Conservation (phyloP, 2,329 filamentous ascomycete genomes). For the Nemania sp. region DNA sequence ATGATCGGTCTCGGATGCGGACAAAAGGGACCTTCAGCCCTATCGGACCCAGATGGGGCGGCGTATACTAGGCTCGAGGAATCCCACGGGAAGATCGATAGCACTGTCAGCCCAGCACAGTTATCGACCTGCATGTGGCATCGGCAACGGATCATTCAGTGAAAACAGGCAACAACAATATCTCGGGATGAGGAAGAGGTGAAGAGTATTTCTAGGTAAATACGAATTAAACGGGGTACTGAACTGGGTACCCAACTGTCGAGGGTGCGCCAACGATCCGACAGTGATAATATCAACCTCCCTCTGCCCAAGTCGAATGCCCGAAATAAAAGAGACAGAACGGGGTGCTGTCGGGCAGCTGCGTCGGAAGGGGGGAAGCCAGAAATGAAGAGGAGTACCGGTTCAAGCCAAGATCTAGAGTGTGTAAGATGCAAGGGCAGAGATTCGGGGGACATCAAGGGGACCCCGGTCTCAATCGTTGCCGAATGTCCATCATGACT, state of each 20-base stretch:
- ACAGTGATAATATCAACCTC: constrained; percentile 14
- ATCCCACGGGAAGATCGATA: constrained; percentile 25
- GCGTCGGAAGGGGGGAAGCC: constrained; percentile 36
- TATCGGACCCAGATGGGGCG: constrained; percentile 36
- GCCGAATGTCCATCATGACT: constrained; percentile 31
- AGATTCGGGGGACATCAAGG: constrained; percentile 23
- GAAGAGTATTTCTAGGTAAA: constrained; percentile 6
- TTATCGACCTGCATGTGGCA: constrained; percentile 33
- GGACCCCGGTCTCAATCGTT: constrained; percentile 32
- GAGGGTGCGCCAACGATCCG: constrained; percentile 28
- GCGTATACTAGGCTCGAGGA: constrained; percentile 29
- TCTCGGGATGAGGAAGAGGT: constrained; percentile 2
- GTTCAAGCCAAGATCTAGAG: constrained; percentile 25
- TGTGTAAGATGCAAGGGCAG: constrained; percentile 34
- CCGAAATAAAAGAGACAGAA: constrained; percentile 26
- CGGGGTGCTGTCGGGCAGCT: constrained; percentile 27
- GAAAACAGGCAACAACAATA: neutral
- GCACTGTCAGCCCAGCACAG: constrained; percentile 29
- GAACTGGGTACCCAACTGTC: neutral
- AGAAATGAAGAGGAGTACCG: constrained; percentile 29
- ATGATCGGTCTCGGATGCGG: constrained; percentile 40
- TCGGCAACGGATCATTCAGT: constrained; percentile 25
- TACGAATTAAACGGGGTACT: neutral
- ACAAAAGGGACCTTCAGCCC: constrained; percentile 36
- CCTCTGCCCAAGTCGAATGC: constrained; percentile 20